Conservation (phyloP, 2,329 filamentous ascomycete species). For the Alternaria alternata region DNA sequence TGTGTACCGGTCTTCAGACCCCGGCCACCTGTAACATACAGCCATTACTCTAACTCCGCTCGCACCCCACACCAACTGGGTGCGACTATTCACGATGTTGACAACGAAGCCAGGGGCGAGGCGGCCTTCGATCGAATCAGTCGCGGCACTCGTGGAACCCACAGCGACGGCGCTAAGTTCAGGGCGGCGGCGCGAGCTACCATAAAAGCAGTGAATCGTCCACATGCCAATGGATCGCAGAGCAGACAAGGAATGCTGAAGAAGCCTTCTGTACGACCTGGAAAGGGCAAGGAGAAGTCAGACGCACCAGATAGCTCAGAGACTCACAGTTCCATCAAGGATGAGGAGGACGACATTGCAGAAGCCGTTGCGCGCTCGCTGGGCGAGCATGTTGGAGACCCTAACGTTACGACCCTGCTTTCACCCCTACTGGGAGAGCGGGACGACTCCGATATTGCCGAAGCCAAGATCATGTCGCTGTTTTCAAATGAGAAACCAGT, state of each 20-base stretch:
- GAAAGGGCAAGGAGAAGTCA: not conserved
- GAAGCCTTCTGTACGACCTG: not conserved
- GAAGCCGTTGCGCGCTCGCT: conserved; percentile 14
- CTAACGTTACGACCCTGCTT: not conserved
- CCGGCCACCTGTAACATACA: conserved; percentile 1
- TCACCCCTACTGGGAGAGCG: not conserved
- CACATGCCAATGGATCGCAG: not conserved
- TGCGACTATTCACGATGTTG: not conserved
- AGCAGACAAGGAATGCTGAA: not conserved
- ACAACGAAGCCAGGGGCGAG: conserved; percentile 8
- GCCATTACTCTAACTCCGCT: not conserved
- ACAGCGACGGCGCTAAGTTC: not conserved
- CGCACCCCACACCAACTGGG: too few species aligned
- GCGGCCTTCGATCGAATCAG: conserved; percentile 4
- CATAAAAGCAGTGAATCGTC: not conserved
- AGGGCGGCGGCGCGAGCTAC: not conserved
- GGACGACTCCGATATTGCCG: not conserved
- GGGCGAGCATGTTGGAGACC: not conserved
- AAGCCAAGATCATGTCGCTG: conserved; percentile 4
- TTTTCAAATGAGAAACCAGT: not conserved
- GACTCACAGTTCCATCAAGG: not conserved
- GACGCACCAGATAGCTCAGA: not conserved
- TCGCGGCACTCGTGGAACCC: not conserved
- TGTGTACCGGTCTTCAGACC: not conserved
- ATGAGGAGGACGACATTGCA: conserved; percentile 9